phyloP scores from a whole-genome alignment of 202 grass and related monocot genomes.

The Bolboschoenoplectus hybrid region DNA sequence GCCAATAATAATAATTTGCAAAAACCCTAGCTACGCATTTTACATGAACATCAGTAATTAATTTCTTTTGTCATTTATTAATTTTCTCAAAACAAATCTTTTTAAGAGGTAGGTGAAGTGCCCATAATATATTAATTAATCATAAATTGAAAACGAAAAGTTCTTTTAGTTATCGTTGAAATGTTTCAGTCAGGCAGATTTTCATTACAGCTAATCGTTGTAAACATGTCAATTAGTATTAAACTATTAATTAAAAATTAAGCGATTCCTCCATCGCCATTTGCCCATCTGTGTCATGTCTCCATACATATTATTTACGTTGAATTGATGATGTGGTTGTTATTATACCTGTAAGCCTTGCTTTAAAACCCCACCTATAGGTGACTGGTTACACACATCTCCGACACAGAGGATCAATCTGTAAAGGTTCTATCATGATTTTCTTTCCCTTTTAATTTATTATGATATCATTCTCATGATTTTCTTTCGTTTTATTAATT shows the following conservation, averaged over 20 bases:
- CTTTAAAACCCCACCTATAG: not conserved
- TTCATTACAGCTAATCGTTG: slow-evolving; percentile 16
- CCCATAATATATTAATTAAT: not conserved
- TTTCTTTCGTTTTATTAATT: not conserved
- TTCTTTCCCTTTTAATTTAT: not conserved
- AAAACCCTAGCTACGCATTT: not conserved
- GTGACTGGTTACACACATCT: not conserved
- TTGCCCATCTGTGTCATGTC: not conserved
- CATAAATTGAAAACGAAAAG: slow-evolving; percentile 17
- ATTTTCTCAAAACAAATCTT: not conserved
- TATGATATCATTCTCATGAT: slow-evolving; percentile 8
- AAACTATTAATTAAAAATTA: not conserved
- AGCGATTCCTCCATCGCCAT: not conserved
- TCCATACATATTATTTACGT: too few species aligned
- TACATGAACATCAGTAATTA: not conserved
- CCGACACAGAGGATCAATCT: not conserved
- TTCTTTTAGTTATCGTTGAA: not conserved
- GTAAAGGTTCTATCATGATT: slow-evolving; percentile 31
- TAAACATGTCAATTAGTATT: not conserved
- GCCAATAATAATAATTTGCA: not conserved
- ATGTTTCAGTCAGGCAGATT: not conserved
- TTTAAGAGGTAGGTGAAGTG: slow-evolving; percentile 8
- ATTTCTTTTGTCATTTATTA: not conserved
- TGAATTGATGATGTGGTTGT: not conserved
- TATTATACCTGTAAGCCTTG: not conserved